Percentiles rank a stretch among this genome's conserved stretches.
Conservation (phyloP, 2,329 filamentous ascomycete genomes). For the Pseudogymnoascus sp. region DNA sequence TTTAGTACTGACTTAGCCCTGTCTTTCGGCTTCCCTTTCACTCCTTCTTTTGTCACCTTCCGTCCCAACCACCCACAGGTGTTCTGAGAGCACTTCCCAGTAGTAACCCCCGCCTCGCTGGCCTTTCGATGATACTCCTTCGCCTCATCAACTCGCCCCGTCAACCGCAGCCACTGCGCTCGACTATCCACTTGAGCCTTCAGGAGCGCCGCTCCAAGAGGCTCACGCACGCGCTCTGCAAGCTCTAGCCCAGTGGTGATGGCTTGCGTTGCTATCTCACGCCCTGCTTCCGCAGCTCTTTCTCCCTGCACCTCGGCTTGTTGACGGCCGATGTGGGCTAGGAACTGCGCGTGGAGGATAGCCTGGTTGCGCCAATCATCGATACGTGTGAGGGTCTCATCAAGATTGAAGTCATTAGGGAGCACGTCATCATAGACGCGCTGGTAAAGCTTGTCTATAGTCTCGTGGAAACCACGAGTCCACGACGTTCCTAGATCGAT, state of each 20-base stretch:
- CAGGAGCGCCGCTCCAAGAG: slow-evolving; percentile 39
- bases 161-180: slow-evolving; percentile 48
- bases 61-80: background rate
- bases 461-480: slow-evolving; percentile 19
- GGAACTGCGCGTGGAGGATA: slow-evolving; percentile 22
- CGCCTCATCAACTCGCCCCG: slow-evolving; percentile 40
- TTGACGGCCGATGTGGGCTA: slow-evolving; percentile 36
- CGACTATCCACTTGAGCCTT: slow-evolving; percentile 48
- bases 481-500: slow-evolving; percentile 45
- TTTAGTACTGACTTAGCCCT: background rate
- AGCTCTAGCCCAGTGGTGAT: background rate
- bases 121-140: slow-evolving; percentile 42
- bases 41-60: background rate
- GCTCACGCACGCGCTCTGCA: slow-evolving; percentile 23
- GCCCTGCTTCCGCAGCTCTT: background rate
- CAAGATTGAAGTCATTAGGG: background rate
- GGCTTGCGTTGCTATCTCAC: background rate
- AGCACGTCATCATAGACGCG: background rate
- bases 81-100: background rate
- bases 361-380: background rate
- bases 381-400: background rate
- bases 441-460: slow-evolving; percentile 18
- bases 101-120: slow-evolving; percentile 18
- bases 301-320: slow-evolving; percentile 12
- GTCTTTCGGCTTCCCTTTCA: background rate